Conservation (phyloP, 371 early-diverging fungal species). For the Conidiobolus incongruus region DNA sequence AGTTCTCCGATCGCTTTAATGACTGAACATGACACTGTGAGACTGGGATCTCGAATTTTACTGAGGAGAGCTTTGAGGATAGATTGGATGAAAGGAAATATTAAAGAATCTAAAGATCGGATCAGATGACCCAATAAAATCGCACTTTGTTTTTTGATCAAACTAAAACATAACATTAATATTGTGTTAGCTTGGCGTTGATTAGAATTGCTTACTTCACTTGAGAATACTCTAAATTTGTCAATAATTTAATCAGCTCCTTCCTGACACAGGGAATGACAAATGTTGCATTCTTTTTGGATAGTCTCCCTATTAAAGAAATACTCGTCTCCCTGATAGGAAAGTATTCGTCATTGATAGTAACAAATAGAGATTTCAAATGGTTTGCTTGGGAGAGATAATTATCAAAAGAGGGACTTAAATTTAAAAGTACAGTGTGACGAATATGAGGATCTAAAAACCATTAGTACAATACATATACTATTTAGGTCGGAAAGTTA, state of each 20-base stretch:
- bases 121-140: too few relatives aligned
- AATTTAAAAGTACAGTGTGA: slow-evolving; percentile 48
- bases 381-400: slow-evolving; percentile 81
- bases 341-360: slow-evolving; percentile 83
- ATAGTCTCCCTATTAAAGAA: slow-evolving; percentile 66
- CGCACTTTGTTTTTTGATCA: too few relatives aligned
- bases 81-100: slow-evolving; percentile 64
- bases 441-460: slow-evolving; percentile 47
- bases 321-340: slow-evolving; percentile 71
- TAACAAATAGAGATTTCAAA: slow-evolving; percentile 68
- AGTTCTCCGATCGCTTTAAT: slow-evolving; percentile 76
- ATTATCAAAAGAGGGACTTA: slow-evolving; percentile 68
- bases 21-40: slow-evolving; percentile 62
- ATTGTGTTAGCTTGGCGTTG: too few relatives aligned
- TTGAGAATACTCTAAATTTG: slow-evolving; percentile 83
- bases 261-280: slow-evolving; percentile 79
- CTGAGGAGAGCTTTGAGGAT: slow-evolving; percentile 66
- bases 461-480: background rate
- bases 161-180: too few relatives aligned
- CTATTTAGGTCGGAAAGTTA: background rate
- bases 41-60: slow-evolving; percentile 54
- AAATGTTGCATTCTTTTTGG: too few relatives aligned
- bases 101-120: background rate
- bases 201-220: too few relatives aligned
- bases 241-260: slow-evolving; percentile 68